Evolutionary conservation across 805 yeast genomes (phyloP).

Genomic region (Cyberlindnera suaveolens): DNA sequence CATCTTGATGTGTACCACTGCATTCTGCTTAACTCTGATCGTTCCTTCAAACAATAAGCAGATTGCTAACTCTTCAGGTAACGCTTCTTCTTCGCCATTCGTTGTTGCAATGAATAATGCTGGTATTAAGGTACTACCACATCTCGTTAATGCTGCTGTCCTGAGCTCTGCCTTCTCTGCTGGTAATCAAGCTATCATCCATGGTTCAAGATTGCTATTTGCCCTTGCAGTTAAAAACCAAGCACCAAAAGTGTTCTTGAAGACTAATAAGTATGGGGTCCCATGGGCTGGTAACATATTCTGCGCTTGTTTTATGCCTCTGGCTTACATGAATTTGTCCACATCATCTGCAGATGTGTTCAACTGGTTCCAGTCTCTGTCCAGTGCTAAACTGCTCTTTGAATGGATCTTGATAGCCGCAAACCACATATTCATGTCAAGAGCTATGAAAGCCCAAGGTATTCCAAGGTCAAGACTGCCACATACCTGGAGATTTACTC

Average conservation of each 20-base stretch:
- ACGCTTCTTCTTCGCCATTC: conserved; percentile 32
- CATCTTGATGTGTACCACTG: conserved; percentile 26
- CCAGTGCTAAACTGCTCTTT: conserved; percentile 27
- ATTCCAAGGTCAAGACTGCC: conserved; percentile 18
- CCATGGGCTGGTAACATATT: conserved; percentile 28
- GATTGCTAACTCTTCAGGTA: conserved; percentile 27
- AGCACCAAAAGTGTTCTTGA: conserved; percentile 32
- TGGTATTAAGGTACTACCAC: conserved; percentile 30
- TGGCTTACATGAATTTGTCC: conserved; percentile 30
- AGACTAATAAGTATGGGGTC: conserved; percentile 28
- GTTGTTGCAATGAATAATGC: conserved; percentile 45
- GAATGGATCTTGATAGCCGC: conserved; percentile 29
- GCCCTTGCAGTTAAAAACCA: conserved; percentile 33
- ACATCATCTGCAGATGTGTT: conserved; percentile 27
- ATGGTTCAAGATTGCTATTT: conserved; percentile 29
- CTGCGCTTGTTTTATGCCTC: conserved; percentile 29
- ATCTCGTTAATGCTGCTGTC: conserved; percentile 33
- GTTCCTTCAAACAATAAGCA: conserved; percentile 26
- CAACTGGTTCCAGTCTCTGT: conserved; percentile 29
- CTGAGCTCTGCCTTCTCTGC: conserved; percentile 36
- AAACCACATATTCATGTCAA: conserved; percentile 27
- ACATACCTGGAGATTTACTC: conserved; percentile 13
- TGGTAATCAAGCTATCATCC: conserved; percentile 27
- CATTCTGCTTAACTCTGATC: conserved; percentile 29
- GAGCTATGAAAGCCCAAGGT: conserved; percentile 36